Evolutionary conservation across 768 basidiomycete species (phyloP).

Genomic region (Cyclocybe aegerita): DNA sequence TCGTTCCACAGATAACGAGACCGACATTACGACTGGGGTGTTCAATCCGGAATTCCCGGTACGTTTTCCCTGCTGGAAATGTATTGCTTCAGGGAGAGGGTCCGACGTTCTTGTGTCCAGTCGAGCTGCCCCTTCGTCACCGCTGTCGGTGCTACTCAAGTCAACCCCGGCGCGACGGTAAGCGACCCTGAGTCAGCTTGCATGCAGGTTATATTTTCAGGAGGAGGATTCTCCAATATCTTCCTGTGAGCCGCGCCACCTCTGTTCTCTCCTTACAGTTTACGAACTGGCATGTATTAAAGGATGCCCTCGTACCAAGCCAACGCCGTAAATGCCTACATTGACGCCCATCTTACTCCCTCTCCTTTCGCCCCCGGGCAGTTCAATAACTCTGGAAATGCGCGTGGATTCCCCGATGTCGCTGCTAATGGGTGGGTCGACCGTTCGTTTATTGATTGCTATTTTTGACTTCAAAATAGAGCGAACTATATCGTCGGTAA

Average conservation of each 20-base stretch:
- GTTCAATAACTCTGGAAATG: conserved; percentile 47
- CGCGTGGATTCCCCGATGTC: conserved; percentile 48
- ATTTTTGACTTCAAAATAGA: conserved; percentile 13
- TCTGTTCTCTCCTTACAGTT: not conserved
- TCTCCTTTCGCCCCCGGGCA: conserved; percentile 36
- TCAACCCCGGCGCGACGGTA: conserved; percentile 43
- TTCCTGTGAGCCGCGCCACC: conserved; percentile 27
- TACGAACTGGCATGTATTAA: conserved; percentile 4
- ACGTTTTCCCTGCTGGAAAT: not conserved
- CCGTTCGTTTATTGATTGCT: not conserved
- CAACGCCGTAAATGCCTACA: conserved; percentile 36
- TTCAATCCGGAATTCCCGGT: conserved; percentile 28
- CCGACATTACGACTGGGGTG: conserved; percentile 12
- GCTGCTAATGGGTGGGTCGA: conserved; percentile 43
- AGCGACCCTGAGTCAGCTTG: conserved; percentile 46
- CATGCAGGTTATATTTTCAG: conserved; percentile 43
- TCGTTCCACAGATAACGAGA: conserved; percentile 18
- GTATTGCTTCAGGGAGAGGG: not conserved
- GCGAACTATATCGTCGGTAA: conserved; percentile 41
- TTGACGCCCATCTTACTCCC: conserved; percentile 30
- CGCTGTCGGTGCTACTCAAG: conserved; percentile 51
- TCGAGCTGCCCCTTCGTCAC: conserved; percentile 49
- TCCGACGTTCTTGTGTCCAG: conserved; percentile 13
- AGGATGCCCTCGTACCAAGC: conserved; percentile 47
- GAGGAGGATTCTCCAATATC: conserved; percentile 52